Conservation (phyloP, 371 early-diverging fungal species). For the Mortierella sp. region DNA sequence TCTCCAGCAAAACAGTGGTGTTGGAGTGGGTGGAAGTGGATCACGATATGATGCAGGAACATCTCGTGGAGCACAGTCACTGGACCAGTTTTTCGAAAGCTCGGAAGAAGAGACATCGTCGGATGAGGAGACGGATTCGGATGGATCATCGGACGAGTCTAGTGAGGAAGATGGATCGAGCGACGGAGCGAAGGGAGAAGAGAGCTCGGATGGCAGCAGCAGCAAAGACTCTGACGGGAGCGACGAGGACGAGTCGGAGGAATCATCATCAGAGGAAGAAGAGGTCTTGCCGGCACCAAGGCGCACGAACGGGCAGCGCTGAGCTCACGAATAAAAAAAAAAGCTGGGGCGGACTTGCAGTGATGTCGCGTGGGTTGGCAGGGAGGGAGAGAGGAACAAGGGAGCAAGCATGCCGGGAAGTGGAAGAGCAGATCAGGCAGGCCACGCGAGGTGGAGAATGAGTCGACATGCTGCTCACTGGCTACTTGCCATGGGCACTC, state of each 20-base stretch:
- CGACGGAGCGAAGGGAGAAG: slow-evolving; percentile 39
- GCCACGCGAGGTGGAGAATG: too few relatives aligned
- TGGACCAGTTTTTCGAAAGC: slow-evolving; percentile 50
- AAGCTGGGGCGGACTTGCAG: too few relatives aligned
- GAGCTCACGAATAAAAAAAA: slow-evolving; percentile 4
- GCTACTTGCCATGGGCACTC: too few relatives aligned
- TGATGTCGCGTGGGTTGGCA: too few relatives aligned
- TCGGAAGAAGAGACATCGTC: slow-evolving; percentile 50
- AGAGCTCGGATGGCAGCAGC: slow-evolving; percentile 46
- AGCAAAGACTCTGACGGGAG: slow-evolving; percentile 41
- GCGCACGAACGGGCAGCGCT: slow-evolving; percentile 26
- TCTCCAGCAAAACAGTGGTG: slow-evolving; percentile 45
- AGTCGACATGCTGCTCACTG: too few relatives aligned
- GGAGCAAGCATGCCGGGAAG: too few relatives aligned
- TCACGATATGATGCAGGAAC: slow-evolving; percentile 36
- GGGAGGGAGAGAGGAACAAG: too few relatives aligned
- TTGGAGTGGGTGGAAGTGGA: neutral
- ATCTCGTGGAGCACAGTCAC: slow-evolving; percentile 31
- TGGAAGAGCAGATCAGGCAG: too few relatives aligned
- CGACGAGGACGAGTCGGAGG: slow-evolving; percentile 53
- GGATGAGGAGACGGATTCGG: slow-evolving; percentile 38
- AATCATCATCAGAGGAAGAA: slow-evolving; percentile 47
- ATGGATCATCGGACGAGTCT: slow-evolving; percentile 43
- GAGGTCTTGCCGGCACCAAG: slow-evolving; percentile 16
- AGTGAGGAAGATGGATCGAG: slow-evolving; percentile 27